Percentiles rank a stretch among this genome's conserved stretches.
These are phyloP conservation scores for Solanum lignicaule DNA, from an alignment of 257 asterid species.

Conservation along the genomic window DNA sequence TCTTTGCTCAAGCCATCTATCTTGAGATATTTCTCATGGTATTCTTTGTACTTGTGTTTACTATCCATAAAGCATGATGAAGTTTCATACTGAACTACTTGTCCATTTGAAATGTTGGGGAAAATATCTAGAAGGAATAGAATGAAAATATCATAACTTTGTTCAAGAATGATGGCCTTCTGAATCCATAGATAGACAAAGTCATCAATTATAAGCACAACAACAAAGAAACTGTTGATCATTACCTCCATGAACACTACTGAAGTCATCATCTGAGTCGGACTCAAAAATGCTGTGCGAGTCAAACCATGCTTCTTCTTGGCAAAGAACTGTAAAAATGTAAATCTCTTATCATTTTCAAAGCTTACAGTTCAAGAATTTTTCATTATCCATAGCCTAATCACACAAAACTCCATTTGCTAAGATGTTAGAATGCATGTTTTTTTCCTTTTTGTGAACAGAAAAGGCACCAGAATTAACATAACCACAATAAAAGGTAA, in stretches of 20 bases:
- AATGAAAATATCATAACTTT: not conserved
- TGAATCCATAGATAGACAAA: not conserved
- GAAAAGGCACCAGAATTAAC: not conserved
- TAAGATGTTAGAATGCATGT: not conserved
- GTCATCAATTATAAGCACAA: not conserved
- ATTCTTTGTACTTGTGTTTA: conserved; percentile 39
- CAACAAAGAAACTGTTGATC: not conserved
- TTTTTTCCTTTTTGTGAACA: not conserved
- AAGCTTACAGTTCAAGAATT: not conserved
- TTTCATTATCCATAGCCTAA: not conserved
- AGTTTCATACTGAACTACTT: conserved; percentile 63
- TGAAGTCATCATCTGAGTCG: conserved; percentile 84
- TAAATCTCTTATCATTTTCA: not conserved
- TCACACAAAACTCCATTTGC: not conserved
- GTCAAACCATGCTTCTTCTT: conserved; percentile 91
- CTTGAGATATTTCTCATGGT: conserved; percentile 40
- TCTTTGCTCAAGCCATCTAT: conserved; percentile 34
- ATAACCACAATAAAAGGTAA: not conserved
- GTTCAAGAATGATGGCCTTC: not conserved
- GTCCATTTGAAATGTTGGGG: conserved; percentile 49
- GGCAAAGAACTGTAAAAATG: conserved; percentile 50
- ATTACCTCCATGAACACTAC: conserved; percentile 93
- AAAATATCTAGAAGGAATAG: conserved; percentile 30
- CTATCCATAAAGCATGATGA: conserved; percentile 53
- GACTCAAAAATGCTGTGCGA: conserved; percentile 80